Evolutionary conservation across 805 yeast species (phyloP), one percentile per base, ranked within the genome.

Genomic region (Metschnikowia proteae): DNA sequence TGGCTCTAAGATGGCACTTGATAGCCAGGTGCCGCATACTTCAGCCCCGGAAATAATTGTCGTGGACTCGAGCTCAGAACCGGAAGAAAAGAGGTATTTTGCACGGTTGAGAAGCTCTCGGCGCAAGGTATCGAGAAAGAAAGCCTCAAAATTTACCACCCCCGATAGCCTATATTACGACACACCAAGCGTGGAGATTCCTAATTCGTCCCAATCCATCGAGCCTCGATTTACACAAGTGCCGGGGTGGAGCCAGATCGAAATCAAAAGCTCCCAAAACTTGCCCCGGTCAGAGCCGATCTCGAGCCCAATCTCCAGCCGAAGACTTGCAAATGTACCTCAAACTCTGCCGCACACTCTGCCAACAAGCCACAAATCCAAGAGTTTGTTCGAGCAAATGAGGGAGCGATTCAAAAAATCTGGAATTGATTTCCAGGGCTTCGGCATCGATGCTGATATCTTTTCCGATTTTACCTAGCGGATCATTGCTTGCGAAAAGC

Each of bases 401-500:
- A 36, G 39, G 9, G 45, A 49, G 32, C 44, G 51, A 28, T 49
- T 47, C 25, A 31, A 31, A 8, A 30, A 22, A 35, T 39, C 34
- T n/a, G 58, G 48, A 9, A 13, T 22, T 6, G 45, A 35, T 11
- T 54, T 54, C 33, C 31, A 32, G 4, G 54, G 53, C 1, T 49
- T 49, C n/a, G 43, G 43, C 2, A 40, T 40, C 30, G 43, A 31
- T n/a, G 28, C 29, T 4, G 43, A 40, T 6, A n/a, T 31, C 7
- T 30, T 22, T 7, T 8, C 22, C 22, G 43, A 31, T 25, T 32
- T 40, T 6, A 8, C 28, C 17, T 40, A 32, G 30, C 13, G 22
- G 33, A n/a, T 11, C 13, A 26, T 6, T 5, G 4, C 26, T 6
- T 27, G 23, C 10, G 17, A 13, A n/a, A 11, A 22, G 43, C 43